phyloP scores from a whole-genome alignment of 768 basidiomycete species.

The Mycena kentingensis region DNA sequence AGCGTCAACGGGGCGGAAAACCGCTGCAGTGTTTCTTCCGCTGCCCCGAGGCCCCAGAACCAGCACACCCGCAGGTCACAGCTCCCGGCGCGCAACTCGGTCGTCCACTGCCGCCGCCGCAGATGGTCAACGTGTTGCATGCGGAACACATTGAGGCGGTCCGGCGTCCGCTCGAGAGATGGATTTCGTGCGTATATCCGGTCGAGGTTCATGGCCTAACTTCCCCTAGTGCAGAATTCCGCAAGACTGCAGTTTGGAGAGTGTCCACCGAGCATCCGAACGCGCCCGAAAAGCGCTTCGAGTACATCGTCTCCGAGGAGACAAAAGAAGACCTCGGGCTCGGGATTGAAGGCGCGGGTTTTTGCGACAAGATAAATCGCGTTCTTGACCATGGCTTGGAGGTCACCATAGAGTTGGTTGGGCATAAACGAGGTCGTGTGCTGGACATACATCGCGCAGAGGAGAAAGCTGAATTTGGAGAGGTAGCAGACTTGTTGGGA shows the following conservation, averaged over 20 bases:
- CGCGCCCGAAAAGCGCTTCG: slow-evolving; percentile 21
- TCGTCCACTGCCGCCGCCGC: background rate
- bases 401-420: slow-evolving; percentile 21
- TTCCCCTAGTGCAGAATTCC: slow-evolving; percentile 4
- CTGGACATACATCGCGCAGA: slow-evolving; percentile 12
- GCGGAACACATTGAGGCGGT: slow-evolving; percentile 9
- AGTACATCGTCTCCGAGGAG: slow-evolving; percentile 24
- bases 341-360: slow-evolving; percentile 5
- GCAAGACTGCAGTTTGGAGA: slow-evolving; percentile 5
- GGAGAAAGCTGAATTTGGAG: slow-evolving; percentile 8
- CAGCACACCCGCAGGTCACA: slow-evolving; percentile 9
- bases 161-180: slow-evolving; percentile 1
- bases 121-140: slow-evolving; percentile 16
- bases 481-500: slow-evolving; percentile 16
- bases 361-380: slow-evolving; percentile 13
- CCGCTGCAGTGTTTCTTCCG: background rate
- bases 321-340: slow-evolving; percentile 13
- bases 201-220: slow-evolving; percentile 11
- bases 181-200: slow-evolving; percentile 8
- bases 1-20: slow-evolving; percentile 6
- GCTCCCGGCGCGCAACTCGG: background rate
- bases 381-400: slow-evolving; percentile 22
- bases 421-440: slow-evolving; percentile 16
- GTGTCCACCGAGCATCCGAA: slow-evolving; percentile 19
- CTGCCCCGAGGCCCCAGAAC: background rate